Evolutionary conservation across 768 basidiomycete species (phyloP).

Genomic region (Xanthoconium stramineum): DNA sequence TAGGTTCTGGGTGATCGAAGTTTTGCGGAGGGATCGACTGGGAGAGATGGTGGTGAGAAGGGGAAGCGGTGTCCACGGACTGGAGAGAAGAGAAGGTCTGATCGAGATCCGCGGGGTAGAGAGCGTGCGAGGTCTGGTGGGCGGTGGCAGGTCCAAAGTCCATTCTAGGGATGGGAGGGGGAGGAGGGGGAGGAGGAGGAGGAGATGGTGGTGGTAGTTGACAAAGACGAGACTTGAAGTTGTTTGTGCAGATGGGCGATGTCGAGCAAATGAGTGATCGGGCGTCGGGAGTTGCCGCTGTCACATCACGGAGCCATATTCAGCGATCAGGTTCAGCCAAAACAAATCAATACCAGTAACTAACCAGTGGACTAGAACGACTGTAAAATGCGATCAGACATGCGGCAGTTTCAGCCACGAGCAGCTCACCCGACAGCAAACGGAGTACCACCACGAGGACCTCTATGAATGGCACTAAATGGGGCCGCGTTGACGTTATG

Average conservation of each 20-base stretch:
- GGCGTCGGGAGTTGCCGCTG: slow-evolving; percentile 53
- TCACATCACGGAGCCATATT: slow-evolving; percentile 38
- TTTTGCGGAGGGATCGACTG: slow-evolving; percentile 37
- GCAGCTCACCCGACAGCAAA: slow-evolving; percentile 19
- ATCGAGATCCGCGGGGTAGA: slow-evolving; percentile 60
- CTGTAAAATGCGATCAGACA: slow-evolving; percentile 20
- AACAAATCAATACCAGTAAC: slow-evolving; percentile 14
- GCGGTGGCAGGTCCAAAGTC: slow-evolving; percentile 45
- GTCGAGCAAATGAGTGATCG: slow-evolving; percentile 51
- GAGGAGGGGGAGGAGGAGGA: slow-evolving; percentile 31
- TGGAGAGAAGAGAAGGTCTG: slow-evolving; percentile 47
- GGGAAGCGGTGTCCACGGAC: slow-evolving; percentile 37
- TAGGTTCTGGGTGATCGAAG: slow-evolving; percentile 51
- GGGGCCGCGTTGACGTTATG: slow-evolving; percentile 9
- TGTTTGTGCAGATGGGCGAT: slow-evolving; percentile 31
- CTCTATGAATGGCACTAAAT: slow-evolving; percentile 2
- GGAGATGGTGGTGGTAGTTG: slow-evolving; percentile 27
- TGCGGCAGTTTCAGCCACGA: slow-evolving; percentile 11
- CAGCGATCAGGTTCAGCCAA: slow-evolving; percentile 34
- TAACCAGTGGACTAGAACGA: too few species aligned
- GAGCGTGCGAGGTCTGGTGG: slow-evolving; percentile 36
- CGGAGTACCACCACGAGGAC: slow-evolving; percentile 1
- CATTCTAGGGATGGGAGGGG: slow-evolving; percentile 40
- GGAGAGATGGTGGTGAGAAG: slow-evolving; percentile 36
- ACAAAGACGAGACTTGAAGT: slow-evolving; percentile 32